These are phyloP conservation scores for Phytopythium litorale DNA, from an alignment of 352 stramenopile species.

Conservation along the genomic window DNA sequence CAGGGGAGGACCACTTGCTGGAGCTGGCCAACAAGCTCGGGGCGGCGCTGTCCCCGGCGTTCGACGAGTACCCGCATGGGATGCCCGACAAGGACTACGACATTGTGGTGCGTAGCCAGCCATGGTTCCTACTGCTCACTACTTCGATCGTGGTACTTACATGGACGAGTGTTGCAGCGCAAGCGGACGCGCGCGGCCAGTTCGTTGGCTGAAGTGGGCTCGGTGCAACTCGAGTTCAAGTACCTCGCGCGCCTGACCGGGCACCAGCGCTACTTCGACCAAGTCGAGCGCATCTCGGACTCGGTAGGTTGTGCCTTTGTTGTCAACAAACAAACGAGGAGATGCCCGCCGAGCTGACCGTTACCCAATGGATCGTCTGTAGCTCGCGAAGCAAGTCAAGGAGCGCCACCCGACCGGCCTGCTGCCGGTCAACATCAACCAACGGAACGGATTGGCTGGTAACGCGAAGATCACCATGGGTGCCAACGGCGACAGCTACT, in stretches of 20 bases:
- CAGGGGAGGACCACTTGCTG: slow-evolving; percentile 54
- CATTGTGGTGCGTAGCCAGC: slow-evolving; percentile 31
- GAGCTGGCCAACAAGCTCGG: slow-evolving; percentile 59
- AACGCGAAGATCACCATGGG: slow-evolving; percentile 63
- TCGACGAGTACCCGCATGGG: slow-evolving; percentile 42
- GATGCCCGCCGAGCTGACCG: background rate
- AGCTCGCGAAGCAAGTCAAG: slow-evolving; percentile 49
- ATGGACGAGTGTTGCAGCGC: slow-evolving; percentile 11
- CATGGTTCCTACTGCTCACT: background rate
- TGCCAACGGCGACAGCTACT: slow-evolving; percentile 81
- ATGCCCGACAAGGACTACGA: slow-evolving; percentile 68
- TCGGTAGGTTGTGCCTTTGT: slow-evolving; percentile 23
- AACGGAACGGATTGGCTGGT: slow-evolving; percentile 31
- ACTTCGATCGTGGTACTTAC: background rate
- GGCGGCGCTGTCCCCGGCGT: slow-evolving; percentile 55
- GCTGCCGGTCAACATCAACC: slow-evolving; percentile 47
- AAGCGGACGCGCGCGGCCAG: slow-evolving; percentile 32
- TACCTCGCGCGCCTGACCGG: slow-evolving; percentile 61
- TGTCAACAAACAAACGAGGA: background rate
- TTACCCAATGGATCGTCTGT: background rate
- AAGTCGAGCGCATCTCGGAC: slow-evolving; percentile 69
- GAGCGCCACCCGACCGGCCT: slow-evolving; percentile 53
- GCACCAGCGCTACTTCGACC: slow-evolving; percentile 54
- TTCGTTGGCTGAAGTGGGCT: slow-evolving; percentile 62
- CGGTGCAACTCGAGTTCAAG: slow-evolving; percentile 82